Percentiles rank a stretch among this genome's conserved stretches.
Conservation (phyloP, 768 basidiomycete species). For the Cystobasidium tubakii region DNA sequence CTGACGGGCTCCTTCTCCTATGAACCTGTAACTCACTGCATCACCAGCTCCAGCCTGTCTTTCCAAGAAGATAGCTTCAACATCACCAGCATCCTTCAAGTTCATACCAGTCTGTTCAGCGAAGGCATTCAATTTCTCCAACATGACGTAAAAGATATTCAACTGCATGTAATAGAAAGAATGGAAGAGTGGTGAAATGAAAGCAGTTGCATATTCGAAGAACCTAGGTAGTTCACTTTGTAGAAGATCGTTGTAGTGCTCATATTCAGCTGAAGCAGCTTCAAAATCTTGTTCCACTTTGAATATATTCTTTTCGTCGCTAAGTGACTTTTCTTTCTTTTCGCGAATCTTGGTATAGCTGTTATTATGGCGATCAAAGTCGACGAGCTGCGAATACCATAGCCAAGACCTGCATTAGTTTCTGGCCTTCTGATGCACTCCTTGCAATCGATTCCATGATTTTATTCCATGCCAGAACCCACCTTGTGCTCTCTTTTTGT, state of each 20-base stretch:
- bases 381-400: slow-evolving; percentile 59
- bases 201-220: slow-evolving; percentile 75
- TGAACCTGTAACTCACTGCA: too few relatives aligned
- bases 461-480: slow-evolving; percentile 39
- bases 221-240: slow-evolving; percentile 93
- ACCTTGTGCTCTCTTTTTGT: slow-evolving; percentile 97
- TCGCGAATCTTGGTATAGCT: slow-evolving; percentile 89
- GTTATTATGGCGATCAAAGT: slow-evolving; percentile 95
- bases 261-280: slow-evolving; percentile 53
- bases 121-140: slow-evolving; percentile 88
- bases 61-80: slow-evolving; percentile 70
- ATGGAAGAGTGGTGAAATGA: slow-evolving; percentile 95
- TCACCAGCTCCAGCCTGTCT: slow-evolving; percentile 77
- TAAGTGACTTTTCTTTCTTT: slow-evolving; percentile 95
- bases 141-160: slow-evolving; percentile 85
- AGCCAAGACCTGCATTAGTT: not conserved
- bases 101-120: slow-evolving; percentile 61
- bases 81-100: slow-evolving; percentile 50
- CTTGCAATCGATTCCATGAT: too few relatives aligned
- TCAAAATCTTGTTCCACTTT: slow-evolving; percentile 54
- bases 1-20: too few relatives aligned
- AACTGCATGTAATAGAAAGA: slow-evolving; percentile 99
- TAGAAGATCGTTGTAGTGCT: slow-evolving; percentile 60
- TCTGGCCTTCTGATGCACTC: not conserved
- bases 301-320: slow-evolving; percentile 67